Evolutionary conservation across 495 filamentous ascomycete genomes (phyloP).

Genomic region (Bombardia bombarda): DNA sequence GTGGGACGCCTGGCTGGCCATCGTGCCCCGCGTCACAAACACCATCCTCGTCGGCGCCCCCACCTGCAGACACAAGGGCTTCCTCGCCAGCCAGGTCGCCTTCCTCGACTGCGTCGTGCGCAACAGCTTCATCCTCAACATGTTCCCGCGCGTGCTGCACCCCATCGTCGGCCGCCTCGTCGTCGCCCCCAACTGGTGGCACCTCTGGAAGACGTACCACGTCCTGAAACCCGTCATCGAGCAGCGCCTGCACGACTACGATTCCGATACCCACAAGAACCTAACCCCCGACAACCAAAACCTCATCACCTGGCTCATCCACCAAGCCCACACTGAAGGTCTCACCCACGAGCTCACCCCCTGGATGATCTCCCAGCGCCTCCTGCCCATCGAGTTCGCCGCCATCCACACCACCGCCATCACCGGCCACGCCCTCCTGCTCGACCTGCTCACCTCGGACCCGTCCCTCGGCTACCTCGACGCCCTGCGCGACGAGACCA

Average conservation of each 20-base stretch:
- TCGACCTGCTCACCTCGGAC: constrained; percentile 35
- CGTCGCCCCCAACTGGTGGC: constrained; percentile 19
- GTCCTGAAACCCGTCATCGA: constrained; percentile 18
- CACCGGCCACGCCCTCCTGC: constrained; percentile 31
- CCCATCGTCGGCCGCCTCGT: constrained; percentile 23
- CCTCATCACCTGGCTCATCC: constrained; percentile 30
- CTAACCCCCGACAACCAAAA: constrained; percentile 27
- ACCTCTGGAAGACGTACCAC: constrained; percentile 18
- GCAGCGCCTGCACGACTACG: constrained; percentile 21
- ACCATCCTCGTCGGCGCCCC: constrained; percentile 20
- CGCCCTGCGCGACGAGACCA: constrained; percentile 28
- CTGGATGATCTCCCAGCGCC: constrained; percentile 21
- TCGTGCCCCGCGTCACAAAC: constrained; percentile 26
- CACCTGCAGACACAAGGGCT: constrained; percentile 19
- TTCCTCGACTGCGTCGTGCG: constrained; percentile 26
- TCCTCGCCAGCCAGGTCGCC: constrained; percentile 20
- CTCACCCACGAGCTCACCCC: constrained; percentile 12
- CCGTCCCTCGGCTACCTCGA: constrained; percentile 18
- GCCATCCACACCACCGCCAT: constrained; percentile 41
- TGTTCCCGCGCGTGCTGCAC: constrained; percentile 28
- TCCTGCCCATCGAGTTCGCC: constrained; percentile 36
- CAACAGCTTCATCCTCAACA: constrained; percentile 25
- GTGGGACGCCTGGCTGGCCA: constrained; percentile 25
- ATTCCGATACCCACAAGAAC: constrained; percentile 18
- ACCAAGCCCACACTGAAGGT: constrained; percentile 22